Evolutionary conservation across 768 basidiomycete species (phyloP), one percentile per base, ranked within the genome.

Genomic region (Pleurotus sapidus): DNA sequence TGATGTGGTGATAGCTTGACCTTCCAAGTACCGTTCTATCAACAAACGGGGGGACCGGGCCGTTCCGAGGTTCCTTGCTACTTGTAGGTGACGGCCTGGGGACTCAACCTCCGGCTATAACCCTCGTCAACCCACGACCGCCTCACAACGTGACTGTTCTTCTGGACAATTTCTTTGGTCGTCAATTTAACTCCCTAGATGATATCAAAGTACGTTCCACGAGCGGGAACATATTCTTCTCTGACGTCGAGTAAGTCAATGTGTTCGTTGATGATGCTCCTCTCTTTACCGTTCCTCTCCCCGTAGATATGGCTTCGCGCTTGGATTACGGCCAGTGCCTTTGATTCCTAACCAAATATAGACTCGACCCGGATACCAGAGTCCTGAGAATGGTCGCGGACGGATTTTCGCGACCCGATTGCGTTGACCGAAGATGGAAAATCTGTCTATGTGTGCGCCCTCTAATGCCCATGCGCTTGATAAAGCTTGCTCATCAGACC

Each of bases 171-270:
- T 90, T 79, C 70, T 88, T 82, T 62, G 89, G 89, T 1, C 75
- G 88, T 2, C 89, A 91, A 61, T 93, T 91, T 72, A 91, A 89
- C 70, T 90, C 89, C 1, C 67, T 93, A 48, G 89, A 91, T 66
- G 91, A 94, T 61, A 76, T 87, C 58, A 91, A 88, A 63, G 74
- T 91, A 3, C 84, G 90, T 50, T 88, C 87, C 1, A 34, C 30
- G 30, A 87, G 79, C 59, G 84, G 84, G 37, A 81, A 81, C 37
- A 61, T 92, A 1, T 91, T 88, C 72, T 91, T 93, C 71, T 92
- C 90, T 0, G 90, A 93, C 64, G 74, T 77, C n/a, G 72, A 76
- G 82, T 90, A 72, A 46, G 84, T n/a, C n/a, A 2, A 45, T n/a
- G 30, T 39, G 15, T 42, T 24, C 27, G n/a, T 20, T 20, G 20